A percentile compares a stretch with the other conserved stretches of the same genome.
These are phyloP conservation scores for Tuber indicum DNA, from an alignment of 495 filamentous ascomycete species.

Conservation along the genomic window DNA sequence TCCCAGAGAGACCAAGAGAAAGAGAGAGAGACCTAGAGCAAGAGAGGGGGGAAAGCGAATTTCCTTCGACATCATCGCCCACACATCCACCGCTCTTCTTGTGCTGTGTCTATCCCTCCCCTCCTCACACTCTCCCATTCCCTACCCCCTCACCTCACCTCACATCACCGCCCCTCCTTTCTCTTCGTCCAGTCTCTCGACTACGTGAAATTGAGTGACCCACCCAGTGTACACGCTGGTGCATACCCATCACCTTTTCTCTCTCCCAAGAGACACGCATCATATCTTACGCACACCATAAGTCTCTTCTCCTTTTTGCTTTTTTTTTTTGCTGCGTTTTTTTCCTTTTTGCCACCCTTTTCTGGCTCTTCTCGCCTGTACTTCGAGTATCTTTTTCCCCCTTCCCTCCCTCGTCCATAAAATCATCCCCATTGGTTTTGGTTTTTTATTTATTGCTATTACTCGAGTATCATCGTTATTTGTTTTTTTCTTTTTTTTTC, in stretches of 20 bases:
- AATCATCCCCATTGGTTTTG: background rate
- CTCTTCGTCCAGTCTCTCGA: constrained; percentile 1
- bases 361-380: constrained; percentile 4
- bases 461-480: background rate
- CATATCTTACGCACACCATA: constrained; percentile 31
- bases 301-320: constrained; percentile 25
- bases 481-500: constrained; percentile 19
- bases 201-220: background rate
- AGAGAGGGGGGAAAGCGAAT: background rate
- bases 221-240: constrained; percentile 8
- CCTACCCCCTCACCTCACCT: background rate
- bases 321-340: constrained; percentile 12
- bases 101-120: background rate
- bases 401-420: constrained; percentile 3
- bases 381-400: background rate
- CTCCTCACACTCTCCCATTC: background rate
- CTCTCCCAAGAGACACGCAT: constrained; percentile 25
- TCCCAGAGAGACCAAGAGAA: background rate
- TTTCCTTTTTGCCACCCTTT: constrained; percentile 8
- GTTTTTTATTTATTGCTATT: constrained; percentile 1
- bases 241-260: constrained; percentile 22
- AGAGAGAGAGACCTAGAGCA: background rate
- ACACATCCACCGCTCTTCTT: background rate
- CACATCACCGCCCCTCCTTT: background rate
- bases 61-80: background rate